These are phyloP conservation scores for Kuraishia piskuri DNA, from an alignment of 805 yeast species.

Conservation along the genomic window DNA sequence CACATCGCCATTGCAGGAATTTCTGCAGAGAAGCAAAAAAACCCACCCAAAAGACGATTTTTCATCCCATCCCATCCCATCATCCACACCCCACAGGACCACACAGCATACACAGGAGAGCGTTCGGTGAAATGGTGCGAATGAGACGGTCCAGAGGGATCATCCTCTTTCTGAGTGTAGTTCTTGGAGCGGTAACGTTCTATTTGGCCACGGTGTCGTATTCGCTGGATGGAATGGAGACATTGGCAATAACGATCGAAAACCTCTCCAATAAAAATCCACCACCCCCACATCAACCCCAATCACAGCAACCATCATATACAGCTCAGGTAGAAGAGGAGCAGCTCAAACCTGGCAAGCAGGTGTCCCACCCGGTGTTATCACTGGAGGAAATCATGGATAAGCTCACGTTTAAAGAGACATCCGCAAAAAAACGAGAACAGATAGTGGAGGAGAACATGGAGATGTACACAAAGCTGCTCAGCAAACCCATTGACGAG, in stretches of 20 bases:
- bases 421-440: conserved; percentile 12
- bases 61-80: too few relatives aligned
- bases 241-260: not conserved
- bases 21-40: too few relatives aligned
- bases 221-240: not conserved
- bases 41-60: too few relatives aligned
- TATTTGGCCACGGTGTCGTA: not conserved
- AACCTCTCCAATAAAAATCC: too few relatives aligned
- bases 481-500: conserved; percentile 30
- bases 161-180: not conserved
- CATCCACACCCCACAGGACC: not conserved
- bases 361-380: not conserved
- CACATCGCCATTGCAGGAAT: too few relatives aligned
- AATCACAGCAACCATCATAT: too few relatives aligned
- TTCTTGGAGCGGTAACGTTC: not conserved
- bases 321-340: too few relatives aligned
- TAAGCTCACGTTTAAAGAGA: conserved; percentile 10
- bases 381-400: conserved; percentile 1
- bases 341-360: not conserved
- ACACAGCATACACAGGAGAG: too few relatives aligned
- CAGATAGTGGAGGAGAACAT: conserved; percentile 29
- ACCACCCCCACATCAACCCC: not conserved
- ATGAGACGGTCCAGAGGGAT: not conserved
- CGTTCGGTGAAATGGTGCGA: not conserved
- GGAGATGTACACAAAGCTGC: conserved; percentile 25